Evolutionary conservation across 23 red algal genomes (phyloP).

Genomic region (Gracilaria gracilis): DNA sequence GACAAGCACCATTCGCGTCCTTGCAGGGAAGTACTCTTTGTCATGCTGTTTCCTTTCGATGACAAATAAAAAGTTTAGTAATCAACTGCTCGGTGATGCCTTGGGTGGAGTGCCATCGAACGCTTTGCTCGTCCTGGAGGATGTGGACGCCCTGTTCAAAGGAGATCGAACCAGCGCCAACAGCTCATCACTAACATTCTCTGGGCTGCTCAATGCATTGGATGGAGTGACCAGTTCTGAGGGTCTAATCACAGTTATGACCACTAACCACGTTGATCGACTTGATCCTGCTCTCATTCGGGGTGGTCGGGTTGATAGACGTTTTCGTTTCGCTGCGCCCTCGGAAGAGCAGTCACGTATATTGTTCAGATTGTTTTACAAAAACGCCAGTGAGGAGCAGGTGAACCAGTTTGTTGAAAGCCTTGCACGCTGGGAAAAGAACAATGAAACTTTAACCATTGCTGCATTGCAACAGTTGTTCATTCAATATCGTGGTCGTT

Average conservation of each 20-base stretch:
- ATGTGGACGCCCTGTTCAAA: constrained; percentile 66
- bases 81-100: constrained; percentile 47
- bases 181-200: constrained; percentile 46
- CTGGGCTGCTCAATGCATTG: constrained; percentile 65
- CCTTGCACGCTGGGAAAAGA: background rate
- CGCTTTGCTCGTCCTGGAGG: constrained; percentile 57
- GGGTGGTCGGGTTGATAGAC: constrained; percentile 54
- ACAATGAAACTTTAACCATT: background rate
- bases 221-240: constrained; percentile 44
- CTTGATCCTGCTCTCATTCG: constrained; percentile 73
- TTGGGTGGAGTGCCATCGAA: constrained; percentile 24
- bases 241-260: constrained; percentile 45
- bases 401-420: constrained; percentile 39
- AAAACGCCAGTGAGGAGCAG: background rate
- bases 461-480: constrained; percentile 58
- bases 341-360: constrained; percentile 8
- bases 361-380: constrained; percentile 63
- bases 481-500: constrained; percentile 15
- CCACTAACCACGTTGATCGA: constrained; percentile 57
- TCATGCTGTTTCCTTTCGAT: constrained; percentile 36
- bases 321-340: constrained; percentile 20
- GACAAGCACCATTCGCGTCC: constrained; percentile 52
- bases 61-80: constrained; percentile 50
- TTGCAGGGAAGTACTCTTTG: constrained; percentile 43
- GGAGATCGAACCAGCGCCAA: background rate